Conservation (phyloP, 768 basidiomycete species). For the Leccinum truebloodii region DNA sequence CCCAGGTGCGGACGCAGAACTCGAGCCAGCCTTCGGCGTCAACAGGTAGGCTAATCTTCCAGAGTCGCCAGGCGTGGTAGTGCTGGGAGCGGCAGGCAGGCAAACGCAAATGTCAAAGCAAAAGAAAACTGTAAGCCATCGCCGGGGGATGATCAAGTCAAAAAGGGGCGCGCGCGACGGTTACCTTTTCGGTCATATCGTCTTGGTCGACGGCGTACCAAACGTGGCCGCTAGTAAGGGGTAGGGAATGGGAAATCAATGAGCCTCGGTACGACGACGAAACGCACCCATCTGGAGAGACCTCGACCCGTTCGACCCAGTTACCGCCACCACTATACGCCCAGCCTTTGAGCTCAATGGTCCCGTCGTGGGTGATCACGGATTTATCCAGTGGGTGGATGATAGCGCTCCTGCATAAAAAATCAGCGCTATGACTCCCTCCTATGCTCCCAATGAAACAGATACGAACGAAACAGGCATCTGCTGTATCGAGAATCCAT, state of each 20-base stretch:
- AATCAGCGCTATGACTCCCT: not conserved
- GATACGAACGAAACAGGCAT: slow-evolving; percentile 57
- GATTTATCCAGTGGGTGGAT: slow-evolving; percentile 37
- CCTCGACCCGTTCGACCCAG: slow-evolving; percentile 58
- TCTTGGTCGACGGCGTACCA: slow-evolving; percentile 20
- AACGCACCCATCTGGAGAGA: slow-evolving; percentile 33
- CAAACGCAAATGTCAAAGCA: not conserved
- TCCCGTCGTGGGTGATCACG: slow-evolving; percentile 50
- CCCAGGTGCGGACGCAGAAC: slow-evolving; percentile 56
- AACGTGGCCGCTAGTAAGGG: slow-evolving; percentile 11
- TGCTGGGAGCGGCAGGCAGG: slow-evolving; percentile 33
- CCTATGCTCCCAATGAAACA: not conserved
- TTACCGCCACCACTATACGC: slow-evolving; percentile 50
- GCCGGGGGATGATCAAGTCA: not conserved
- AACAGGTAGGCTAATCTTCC: slow-evolving; percentile 52
- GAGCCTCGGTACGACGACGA: not conserved
- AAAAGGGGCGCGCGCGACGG: not conserved
- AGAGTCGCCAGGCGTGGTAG: slow-evolving; percentile 56
- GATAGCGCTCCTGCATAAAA: slow-evolving; percentile 15
- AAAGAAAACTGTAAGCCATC: not conserved
- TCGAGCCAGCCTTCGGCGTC: slow-evolving; percentile 60
- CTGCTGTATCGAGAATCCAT: slow-evolving; percentile 56
- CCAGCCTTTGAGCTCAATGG: slow-evolving; percentile 45
- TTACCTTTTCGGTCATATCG: slow-evolving; percentile 18
- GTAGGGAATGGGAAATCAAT: not conserved